Conservation (phyloP, 306 rosid genomes). For the Quercus agrifolia region DNA sequence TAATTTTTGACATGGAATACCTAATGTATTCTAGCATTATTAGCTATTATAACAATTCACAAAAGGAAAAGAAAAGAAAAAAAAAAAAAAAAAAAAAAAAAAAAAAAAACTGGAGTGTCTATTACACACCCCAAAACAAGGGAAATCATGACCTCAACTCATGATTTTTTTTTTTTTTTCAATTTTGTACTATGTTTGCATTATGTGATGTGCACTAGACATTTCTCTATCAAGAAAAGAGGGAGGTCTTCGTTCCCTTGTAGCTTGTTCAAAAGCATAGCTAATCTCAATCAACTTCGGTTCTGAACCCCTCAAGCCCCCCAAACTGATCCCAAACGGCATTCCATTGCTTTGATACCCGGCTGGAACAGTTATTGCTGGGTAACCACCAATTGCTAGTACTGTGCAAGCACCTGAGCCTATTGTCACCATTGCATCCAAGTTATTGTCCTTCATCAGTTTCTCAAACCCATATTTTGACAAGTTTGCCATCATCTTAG, state of each 20-base stretch:
- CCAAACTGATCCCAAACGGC: conserved; percentile 47
- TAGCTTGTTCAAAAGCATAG: conserved; percentile 57
- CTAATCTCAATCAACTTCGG: conserved; percentile 50
- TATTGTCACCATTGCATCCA: conserved; percentile 47
- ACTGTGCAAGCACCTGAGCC: conserved; percentile 12
- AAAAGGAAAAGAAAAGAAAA: no score
- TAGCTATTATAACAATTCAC: no score
- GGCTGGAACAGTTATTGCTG: conserved; percentile 47
- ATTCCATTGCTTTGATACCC: conserved; percentile 34
- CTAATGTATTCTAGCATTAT: no score
- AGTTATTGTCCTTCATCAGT: conserved; percentile 29
- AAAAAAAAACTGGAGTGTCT: no score
- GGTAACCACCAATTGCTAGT: conserved; percentile 52
- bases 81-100: no score
- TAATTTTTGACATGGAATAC: no score
- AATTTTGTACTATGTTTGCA: background rate
- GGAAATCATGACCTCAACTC: no score
- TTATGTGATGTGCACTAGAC: background rate
- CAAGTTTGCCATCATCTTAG: conserved; percentile 26
- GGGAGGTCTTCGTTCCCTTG: conserved; percentile 41
- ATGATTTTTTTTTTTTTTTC: no score
- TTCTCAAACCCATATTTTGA: conserved; percentile 48
- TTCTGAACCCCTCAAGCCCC: conserved; percentile 45
- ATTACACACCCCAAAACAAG: no score
- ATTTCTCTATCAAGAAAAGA: background rate